Evolutionary conservation across 352 stramenopile species (phyloP), one percentile per base, ranked within the genome.

Genomic region (Vaucheria bursata): DNA sequence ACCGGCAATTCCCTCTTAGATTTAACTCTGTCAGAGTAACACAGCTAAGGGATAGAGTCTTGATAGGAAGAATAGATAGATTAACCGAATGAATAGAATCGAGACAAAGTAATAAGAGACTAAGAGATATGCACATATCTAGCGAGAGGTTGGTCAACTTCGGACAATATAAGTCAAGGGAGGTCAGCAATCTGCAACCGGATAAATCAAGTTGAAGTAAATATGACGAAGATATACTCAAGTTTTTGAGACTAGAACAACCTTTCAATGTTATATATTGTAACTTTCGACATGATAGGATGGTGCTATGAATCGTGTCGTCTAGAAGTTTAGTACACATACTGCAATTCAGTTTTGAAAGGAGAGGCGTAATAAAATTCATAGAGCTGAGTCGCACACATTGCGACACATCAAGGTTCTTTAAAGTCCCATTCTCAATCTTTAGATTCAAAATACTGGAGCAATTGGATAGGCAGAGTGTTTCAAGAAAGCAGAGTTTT

Each of bases 271-370:
- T 72, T 6, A 79, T 37, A 65, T 78, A 72, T 2, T 66, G 37
- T 4, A 82, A 65, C 4, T 52, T 37, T 35, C 38, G 70, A 49
- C 77, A 82, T 8, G 77, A 49, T 0, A 35, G 59, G 49, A 82
- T 7, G 1, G 74, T 33, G 18, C 37, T 67, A 4, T 82, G 71
- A 32, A 82, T 38, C 50, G 77, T 65, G 7, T n/a, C 69, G n/a
- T n/a, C n/a, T 0, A 53, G 68, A 1, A 82, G 77, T 66, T 82
- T 82, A 65, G 77, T 82, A 45, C 77, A 82, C 59, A 64, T 78
- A 65, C 70, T 82, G 0, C 53, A 39, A 72, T 82, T 65, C 5
- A 82, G 71, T 34, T 32, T 32, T 8, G 71, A 79, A 7, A 82
- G 77, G 29, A 40, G 52, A 73, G 71, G 34, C 1, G 37, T 74